A percentile compares a stretch with the other conserved stretches of the same genome.
Conservation (phyloP, 176 grass and related monocot species). For the Eleusine indica region DNA sequence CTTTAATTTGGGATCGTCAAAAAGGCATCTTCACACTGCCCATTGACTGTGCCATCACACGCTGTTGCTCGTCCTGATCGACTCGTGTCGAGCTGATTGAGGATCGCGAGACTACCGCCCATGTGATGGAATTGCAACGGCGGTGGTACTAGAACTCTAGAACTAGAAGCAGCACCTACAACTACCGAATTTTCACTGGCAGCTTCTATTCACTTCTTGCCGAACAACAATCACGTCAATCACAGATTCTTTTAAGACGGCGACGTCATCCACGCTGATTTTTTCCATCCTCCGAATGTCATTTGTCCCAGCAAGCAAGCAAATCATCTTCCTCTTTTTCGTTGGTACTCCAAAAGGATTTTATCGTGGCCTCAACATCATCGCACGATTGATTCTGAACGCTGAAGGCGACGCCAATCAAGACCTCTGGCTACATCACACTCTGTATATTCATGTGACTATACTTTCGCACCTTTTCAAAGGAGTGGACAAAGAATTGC, state of each 20-base stretch:
- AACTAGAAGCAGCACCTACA: conserved; percentile 3
- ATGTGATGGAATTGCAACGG: conserved; percentile 17
- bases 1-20: too few relatives aligned
- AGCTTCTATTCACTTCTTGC: background rate
- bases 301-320: background rate
- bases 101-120: conserved; percentile 1
- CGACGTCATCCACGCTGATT: too few relatives aligned
- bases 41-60: background rate
- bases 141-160: background rate
- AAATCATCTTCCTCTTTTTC: background rate
- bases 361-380: background rate
- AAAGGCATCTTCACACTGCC: background rate
- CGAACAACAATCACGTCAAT: background rate
- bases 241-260: too few relatives aligned
- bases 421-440: background rate
- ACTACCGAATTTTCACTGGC: background rate
- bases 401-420: background rate
- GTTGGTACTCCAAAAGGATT: background rate
- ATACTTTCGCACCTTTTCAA: background rate
- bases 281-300: background rate
- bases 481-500: conserved; percentile 20
- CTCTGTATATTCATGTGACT: background rate
- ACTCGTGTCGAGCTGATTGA: background rate
- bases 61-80: background rate
- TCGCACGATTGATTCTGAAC: background rate